phyloP scores from a whole-genome alignment of 108 stramenopile genomes.

The Schizochytrium sp. region DNA sequence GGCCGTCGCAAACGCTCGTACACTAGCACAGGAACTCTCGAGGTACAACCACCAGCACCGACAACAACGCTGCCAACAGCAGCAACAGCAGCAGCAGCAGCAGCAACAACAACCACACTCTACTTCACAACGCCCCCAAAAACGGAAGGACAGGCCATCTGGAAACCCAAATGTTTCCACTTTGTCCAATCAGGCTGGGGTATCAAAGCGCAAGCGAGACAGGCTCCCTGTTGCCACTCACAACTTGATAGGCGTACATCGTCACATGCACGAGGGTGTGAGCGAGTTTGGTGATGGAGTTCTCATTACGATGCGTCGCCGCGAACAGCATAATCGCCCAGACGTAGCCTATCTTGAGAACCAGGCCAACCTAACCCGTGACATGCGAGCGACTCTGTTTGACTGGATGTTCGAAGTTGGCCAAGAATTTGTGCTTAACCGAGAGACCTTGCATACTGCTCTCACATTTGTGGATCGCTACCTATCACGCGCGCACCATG shows the following conservation, averaged over 20 bases:
- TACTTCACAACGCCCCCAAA: not conserved
- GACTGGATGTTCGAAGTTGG: slow-evolving; percentile 61
- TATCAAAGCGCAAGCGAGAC: slow-evolving; percentile 13
- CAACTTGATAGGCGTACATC: slow-evolving; percentile 35
- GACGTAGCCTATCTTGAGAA: slow-evolving; percentile 10
- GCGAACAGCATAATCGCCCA: slow-evolving; percentile 45
- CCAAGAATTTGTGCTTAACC: slow-evolving; percentile 39
- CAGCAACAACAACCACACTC: not conserved
- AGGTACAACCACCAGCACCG: too few species aligned
- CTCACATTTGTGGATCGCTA: slow-evolving; percentile 40
- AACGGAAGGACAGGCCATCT: not conserved
- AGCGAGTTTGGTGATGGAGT: slow-evolving; percentile 32
- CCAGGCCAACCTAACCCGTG: not conserved
- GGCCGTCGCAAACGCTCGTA: too few species aligned
- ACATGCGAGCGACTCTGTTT: slow-evolving; percentile 56
- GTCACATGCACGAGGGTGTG: not conserved
- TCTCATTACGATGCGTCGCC: not conserved
- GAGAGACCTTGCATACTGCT: slow-evolving; percentile 57
- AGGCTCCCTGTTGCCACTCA: not conserved
- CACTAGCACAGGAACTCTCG: too few species aligned
- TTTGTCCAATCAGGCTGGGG: not conserved
- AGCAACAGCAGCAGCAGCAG: not conserved
- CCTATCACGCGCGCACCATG: not conserved
- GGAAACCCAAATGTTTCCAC: not conserved
- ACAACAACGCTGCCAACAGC: not conserved